Evolutionary conservation across 2,329 filamentous ascomycete species (phyloP).

Genomic region (Ophiostoma quercus): DNA sequence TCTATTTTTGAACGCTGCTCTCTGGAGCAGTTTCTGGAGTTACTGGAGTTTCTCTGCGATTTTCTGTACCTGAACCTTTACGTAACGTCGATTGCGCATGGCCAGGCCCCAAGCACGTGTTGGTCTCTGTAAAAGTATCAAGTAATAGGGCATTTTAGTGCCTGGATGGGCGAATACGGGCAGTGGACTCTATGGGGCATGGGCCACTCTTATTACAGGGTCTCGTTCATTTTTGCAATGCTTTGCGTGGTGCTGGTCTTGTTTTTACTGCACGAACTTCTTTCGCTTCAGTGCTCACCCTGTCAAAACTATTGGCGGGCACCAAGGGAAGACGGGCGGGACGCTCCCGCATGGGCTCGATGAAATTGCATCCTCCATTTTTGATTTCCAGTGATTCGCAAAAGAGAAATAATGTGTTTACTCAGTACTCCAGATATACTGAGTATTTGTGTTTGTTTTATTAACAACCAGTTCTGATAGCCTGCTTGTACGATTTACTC

Average conservation of each 20-base stretch:
- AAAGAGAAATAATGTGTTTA: not conserved
- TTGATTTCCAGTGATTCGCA: not conserved
- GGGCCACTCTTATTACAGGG: not conserved
- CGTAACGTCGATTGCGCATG: conserved; percentile 20
- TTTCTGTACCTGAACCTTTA: conserved; percentile 14
- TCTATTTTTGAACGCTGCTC: not conserved
- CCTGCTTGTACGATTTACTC: too few species aligned
- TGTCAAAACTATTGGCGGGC: conserved; percentile 7
- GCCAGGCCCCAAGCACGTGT: conserved; percentile 16
- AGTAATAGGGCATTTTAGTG: not conserved
- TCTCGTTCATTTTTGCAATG: not conserved
- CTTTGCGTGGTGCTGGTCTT: not conserved
- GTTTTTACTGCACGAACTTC: too few species aligned
- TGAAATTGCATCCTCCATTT: conserved; percentile 11
- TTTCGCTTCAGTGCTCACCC: not conserved
- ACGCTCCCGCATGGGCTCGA: conserved; percentile 18
- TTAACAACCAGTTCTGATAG: not conserved
- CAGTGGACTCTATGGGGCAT: not conserved
- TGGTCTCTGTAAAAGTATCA: not conserved
- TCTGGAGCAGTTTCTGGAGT: not conserved
- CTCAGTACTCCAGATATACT: not conserved
- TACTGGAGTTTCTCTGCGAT: too few species aligned
- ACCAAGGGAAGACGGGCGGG: conserved; percentile 20
- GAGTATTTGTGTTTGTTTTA: conserved; percentile 3
- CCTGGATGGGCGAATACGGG: not conserved